A percentile compares a stretch with the other conserved stretches of the same genome.
phyloP scores from a whole-genome alignment of 441 rosid species.

The Syzygium syzygioides region DNA sequence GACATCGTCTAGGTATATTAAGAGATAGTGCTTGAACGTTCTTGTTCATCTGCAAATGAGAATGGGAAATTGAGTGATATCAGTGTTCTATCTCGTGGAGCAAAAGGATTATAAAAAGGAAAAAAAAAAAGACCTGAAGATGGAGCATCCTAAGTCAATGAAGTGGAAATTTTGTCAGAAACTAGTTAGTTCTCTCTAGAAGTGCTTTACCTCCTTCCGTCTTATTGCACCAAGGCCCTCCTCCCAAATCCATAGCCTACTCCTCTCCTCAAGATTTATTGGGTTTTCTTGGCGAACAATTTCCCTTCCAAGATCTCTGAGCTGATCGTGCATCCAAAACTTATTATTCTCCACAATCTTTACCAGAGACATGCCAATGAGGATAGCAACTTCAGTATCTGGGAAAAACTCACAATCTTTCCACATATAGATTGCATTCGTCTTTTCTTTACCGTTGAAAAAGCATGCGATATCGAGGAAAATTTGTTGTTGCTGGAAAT shows the following conservation, averaged over 20 bases:
- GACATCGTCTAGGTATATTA: no score
- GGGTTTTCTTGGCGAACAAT: neutral
- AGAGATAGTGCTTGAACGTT: neutral
- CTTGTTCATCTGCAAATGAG: neutral
- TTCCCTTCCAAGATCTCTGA: constrained; percentile 2
- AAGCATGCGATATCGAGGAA: no score
- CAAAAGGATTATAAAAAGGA: no score
- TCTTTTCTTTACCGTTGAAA: neutral
- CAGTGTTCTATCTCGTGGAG: neutral
- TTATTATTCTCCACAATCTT: neutral
- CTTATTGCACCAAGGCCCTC: neutral
- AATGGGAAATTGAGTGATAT: neutral
- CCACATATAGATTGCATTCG: neutral
- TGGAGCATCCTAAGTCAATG: neutral
- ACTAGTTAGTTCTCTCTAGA: neutral
- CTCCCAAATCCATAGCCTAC: neutral
- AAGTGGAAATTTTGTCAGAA: neutral
- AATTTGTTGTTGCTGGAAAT: no score
- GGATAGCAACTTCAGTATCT: neutral
- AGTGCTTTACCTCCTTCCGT: neutral
- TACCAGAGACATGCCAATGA: neutral
- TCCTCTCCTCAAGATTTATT: neutral
- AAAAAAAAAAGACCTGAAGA: no score
- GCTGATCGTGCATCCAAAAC: neutral
- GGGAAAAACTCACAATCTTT: neutral